Percentiles rank a stretch among this genome's conserved stretches.
Conservation (phyloP, 208 protist genomes). For the Strigomonas culicis region DNA sequence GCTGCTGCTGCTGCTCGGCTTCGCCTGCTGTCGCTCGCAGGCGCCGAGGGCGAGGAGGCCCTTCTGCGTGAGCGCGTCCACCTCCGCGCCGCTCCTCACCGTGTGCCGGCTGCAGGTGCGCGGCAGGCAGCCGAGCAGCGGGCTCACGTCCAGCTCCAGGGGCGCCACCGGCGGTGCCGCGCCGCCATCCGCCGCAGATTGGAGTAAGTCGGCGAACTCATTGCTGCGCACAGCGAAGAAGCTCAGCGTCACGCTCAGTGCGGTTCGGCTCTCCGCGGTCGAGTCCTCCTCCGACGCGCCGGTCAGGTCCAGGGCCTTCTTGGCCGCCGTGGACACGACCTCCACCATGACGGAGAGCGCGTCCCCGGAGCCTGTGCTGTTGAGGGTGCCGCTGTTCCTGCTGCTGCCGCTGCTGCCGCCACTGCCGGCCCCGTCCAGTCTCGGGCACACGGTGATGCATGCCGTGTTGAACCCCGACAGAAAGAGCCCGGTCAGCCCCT, state of each 20-base stretch:
- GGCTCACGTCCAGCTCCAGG: constrained; percentile 11
- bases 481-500: neutral
- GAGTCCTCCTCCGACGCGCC: neutral
- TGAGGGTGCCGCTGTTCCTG: neutral
- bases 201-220: neutral
- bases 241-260: neutral
- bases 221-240: neutral
- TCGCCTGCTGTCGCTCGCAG: neutral
- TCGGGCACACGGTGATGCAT: neutral
- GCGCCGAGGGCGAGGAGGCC: neutral
- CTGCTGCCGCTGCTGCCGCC: neutral
- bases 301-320: neutral
- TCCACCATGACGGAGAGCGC: neutral
- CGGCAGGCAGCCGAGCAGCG: constrained; percentile 13
- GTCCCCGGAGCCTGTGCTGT: neutral
- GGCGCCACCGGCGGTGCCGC: neutral
- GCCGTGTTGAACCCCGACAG: constrained; percentile 10
- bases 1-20: neutral
- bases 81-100: constrained; percentile 3
- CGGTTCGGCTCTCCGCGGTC: constrained; percentile 7
- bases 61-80: constrained; percentile 1
- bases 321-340: neutral
- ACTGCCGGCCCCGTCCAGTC: neutral
- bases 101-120: constrained; percentile 7
- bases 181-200: neutral